These are phyloP conservation scores for Yamadazyma endophytica DNA, from an alignment of 805 yeast genomes.

Conservation along the genomic window DNA sequence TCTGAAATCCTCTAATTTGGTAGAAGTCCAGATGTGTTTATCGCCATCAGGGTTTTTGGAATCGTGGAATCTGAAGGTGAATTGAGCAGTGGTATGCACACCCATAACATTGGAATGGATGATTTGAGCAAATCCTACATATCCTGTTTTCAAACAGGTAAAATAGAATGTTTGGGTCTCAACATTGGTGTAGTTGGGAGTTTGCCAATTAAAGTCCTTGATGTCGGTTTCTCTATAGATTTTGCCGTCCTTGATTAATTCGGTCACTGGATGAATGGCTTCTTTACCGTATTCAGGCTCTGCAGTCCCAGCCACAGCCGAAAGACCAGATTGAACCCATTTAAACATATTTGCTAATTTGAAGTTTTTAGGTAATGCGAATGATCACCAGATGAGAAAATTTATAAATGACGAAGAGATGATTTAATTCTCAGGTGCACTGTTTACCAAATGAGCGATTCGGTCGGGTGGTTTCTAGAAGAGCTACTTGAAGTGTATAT, in stretches of 20 bases:
- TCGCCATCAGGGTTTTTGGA: constrained; percentile 42
- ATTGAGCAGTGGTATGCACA: constrained; percentile 85
- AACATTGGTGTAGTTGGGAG: constrained; percentile 80
- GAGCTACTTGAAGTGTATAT: no score
- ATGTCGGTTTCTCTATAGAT: constrained; percentile 49
- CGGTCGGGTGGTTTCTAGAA: no score
- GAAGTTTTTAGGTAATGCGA: neutral
- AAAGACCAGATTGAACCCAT: constrained; percentile 82
- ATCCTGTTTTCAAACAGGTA: constrained; percentile 54
- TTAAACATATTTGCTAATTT: constrained; percentile 48
- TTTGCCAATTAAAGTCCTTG: constrained; percentile 73
- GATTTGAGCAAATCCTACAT: constrained; percentile 86
- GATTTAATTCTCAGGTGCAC: no score
- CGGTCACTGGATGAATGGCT: constrained; percentile 82
- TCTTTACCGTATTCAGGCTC: constrained; percentile 96
- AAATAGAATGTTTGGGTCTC: constrained; percentile 95
- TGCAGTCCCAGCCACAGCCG: constrained; percentile 96
- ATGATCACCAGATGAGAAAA: neutral
- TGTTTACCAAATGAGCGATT: no score
- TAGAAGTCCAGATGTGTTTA: constrained; percentile 81
- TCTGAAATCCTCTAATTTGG: constrained; percentile 75
- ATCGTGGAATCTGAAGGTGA: constrained; percentile 79
- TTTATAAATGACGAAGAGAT: no score
- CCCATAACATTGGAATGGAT: constrained; percentile 92
- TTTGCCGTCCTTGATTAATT: constrained; percentile 42